Percentiles rank a stretch among this genome's conserved stretches.
These are phyloP conservation scores for Colletotrichum musae DNA, from an alignment of 2,329 filamentous ascomycete genomes.

Conservation along the genomic window DNA sequence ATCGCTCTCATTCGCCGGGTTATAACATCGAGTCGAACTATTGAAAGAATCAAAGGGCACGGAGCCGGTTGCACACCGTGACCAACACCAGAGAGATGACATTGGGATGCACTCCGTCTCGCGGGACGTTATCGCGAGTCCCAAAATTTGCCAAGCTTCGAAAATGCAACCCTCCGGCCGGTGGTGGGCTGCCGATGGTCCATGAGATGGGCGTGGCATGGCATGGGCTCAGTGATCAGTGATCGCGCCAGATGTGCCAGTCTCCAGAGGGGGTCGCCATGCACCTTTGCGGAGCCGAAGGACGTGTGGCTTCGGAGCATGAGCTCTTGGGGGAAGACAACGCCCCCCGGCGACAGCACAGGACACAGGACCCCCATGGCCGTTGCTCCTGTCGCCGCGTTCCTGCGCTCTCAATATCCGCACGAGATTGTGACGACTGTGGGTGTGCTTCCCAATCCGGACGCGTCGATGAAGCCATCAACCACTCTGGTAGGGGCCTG, in stretches of 20 bases:
- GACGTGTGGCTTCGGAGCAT: constrained; percentile 37
- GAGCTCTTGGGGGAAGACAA: constrained; percentile 30
- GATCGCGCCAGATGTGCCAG: constrained; percentile 21
- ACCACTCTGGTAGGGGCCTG: constrained; percentile 7
- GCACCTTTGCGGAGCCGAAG: constrained; percentile 29
- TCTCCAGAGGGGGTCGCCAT: constrained; percentile 13
- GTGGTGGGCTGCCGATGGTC: constrained; percentile 14
- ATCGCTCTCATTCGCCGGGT: not conserved
- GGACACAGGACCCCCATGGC: not conserved
- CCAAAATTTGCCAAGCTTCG: constrained; percentile 33
- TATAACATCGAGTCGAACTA: not conserved
- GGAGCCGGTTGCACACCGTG: constrained; percentile 7
- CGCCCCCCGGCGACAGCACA: not conserved
- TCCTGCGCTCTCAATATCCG: constrained; percentile 27
- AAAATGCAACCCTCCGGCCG: constrained; percentile 17
- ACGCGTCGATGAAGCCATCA: constrained; percentile 17
- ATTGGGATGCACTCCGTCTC: constrained; percentile 8
- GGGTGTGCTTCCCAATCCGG: constrained; percentile 33
- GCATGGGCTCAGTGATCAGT: constrained; percentile 1
- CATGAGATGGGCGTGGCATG: not conserved
- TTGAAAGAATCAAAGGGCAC: not conserved
- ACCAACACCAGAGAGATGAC: not conserved
- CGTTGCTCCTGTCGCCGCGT: not conserved
- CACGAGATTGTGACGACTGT: constrained; percentile 21
- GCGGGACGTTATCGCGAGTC: constrained; percentile 17